These are phyloP conservation scores for Lolium rigidum DNA, from an alignment of 176 grass and related monocot genomes.

Conservation along the genomic window DNA sequence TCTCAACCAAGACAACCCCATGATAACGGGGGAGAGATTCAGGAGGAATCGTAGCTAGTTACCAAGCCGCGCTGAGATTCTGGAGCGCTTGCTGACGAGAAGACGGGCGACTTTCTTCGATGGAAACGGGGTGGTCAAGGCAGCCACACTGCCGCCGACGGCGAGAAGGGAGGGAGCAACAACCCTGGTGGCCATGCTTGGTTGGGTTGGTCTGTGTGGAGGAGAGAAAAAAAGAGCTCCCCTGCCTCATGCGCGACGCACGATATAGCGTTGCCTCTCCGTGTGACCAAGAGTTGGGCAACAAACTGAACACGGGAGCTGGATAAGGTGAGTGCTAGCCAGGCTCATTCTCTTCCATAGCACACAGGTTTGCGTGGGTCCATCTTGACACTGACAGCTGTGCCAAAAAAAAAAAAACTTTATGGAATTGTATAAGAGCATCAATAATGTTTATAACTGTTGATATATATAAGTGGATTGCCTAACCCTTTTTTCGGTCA, in stretches of 20 bases:
- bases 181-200: slow-evolving; percentile 47
- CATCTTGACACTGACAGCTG: neutral
- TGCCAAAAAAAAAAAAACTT: too few species aligned
- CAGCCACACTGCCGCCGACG: slow-evolving; percentile 22
- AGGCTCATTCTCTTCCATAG: neutral
- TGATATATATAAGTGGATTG: too few species aligned
- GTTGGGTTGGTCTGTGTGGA: slow-evolving; percentile 13
- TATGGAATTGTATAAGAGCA: too few species aligned
- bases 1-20: slow-evolving; percentile 1
- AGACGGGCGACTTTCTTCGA: neutral
- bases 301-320: neutral
- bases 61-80: slow-evolving; percentile 62
- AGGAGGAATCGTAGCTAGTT: slow-evolving; percentile 26
- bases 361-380: neutral
- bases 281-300: slow-evolving; percentile 5
- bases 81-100: slow-evolving; percentile 43
- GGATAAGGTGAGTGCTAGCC: neutral
- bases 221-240: slow-evolving; percentile 31
- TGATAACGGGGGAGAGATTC: neutral
- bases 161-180: slow-evolving; percentile 36
- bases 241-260: slow-evolving; percentile 20
- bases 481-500: too few species aligned
- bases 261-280: slow-evolving; percentile 1
- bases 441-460: too few species aligned
- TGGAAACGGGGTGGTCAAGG: slow-evolving; percentile 15